Percentiles rank a stretch among this genome's conserved stretches.
Evolutionary conservation across 495 filamentous ascomycete species (phyloP).

Genomic region (Chaetomidium leptoderma): DNA sequence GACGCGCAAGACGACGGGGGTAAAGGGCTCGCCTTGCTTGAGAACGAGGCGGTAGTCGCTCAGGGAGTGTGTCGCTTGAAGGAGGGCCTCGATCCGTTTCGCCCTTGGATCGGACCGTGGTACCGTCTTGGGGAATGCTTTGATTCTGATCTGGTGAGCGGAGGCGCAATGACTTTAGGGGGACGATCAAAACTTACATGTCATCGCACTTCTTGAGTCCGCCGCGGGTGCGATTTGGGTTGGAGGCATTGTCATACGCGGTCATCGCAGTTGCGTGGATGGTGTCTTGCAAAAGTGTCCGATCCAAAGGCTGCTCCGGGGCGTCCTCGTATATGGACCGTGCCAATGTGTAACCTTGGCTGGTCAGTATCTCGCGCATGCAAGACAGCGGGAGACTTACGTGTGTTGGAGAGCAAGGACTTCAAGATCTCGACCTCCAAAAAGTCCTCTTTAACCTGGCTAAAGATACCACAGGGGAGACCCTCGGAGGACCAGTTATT

Average conservation of each 20-base stretch:
- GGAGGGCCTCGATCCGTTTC: constrained; percentile 59
- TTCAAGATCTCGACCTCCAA: constrained; percentile 75
- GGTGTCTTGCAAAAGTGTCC: constrained; percentile 56
- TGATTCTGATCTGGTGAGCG: constrained; percentile 52
- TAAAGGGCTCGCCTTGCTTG: constrained; percentile 88
- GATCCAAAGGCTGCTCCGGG: constrained; percentile 47
- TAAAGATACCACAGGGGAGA: constrained; percentile 61
- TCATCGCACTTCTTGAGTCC: constrained; percentile 80
- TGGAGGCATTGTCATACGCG: constrained; percentile 84
- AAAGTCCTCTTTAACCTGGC: constrained; percentile 56
- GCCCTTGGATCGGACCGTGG: constrained; percentile 48
- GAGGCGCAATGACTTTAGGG: no score
- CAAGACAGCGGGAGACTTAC: constrained; percentile 41
- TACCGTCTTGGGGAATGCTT: constrained; percentile 65
- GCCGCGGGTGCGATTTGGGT: constrained; percentile 77
- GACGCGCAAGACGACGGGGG: constrained; percentile 83
- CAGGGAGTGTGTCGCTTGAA: constrained; percentile 81
- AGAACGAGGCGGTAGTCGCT: constrained; percentile 85
- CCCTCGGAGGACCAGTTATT: constrained; percentile 27
- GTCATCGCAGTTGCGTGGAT: constrained; percentile 64
- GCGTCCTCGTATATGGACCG: constrained; percentile 63
- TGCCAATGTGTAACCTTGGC: constrained; percentile 61
- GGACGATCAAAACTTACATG: constrained; percentile 71
- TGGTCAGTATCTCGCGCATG: constrained; percentile 19
- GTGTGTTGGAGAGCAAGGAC: constrained; percentile 61